Evolutionary conservation across 257 asterid genomes (phyloP).

Genomic region (Nyctanthes arbortristis): DNA sequence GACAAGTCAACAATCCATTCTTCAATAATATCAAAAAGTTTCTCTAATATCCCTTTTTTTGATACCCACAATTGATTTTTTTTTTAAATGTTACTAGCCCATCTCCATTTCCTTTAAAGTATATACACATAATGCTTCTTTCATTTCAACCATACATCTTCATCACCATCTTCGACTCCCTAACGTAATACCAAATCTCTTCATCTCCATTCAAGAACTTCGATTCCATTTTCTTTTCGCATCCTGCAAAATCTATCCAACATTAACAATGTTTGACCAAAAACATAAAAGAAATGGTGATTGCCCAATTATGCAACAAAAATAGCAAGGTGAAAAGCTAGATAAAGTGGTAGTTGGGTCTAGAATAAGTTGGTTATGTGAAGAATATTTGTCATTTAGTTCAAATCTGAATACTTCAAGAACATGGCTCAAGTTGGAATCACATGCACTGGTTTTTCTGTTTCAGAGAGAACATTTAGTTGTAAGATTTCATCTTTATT

Average conservation of each 20-base stretch:
- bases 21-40: no score
- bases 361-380: slow-evolving; percentile 23
- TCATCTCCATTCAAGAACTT: no score
- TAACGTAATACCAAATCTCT: neutral
- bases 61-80: no score
- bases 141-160: no score
- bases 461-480: neutral
- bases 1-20: no score
- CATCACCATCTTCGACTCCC: no score
- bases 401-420: slow-evolving; percentile 34
- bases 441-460: slow-evolving; percentile 49
- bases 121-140: no score
- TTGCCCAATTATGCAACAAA: slow-evolving; percentile 28
- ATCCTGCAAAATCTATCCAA: neutral
- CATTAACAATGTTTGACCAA: neutral
- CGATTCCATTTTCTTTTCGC: neutral
- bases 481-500: neutral
- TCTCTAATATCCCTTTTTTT: no score
- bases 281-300: neutral
- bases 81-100: no score
- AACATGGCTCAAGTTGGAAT: slow-evolving; percentile 60
- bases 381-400: slow-evolving; percentile 32
- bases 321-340: slow-evolving; percentile 32
- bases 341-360: slow-evolving; percentile 33
- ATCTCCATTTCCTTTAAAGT: no score